phyloP scores from a whole-genome alignment of 371 early-diverging fungal species.

The Mycotypha africana region DNA sequence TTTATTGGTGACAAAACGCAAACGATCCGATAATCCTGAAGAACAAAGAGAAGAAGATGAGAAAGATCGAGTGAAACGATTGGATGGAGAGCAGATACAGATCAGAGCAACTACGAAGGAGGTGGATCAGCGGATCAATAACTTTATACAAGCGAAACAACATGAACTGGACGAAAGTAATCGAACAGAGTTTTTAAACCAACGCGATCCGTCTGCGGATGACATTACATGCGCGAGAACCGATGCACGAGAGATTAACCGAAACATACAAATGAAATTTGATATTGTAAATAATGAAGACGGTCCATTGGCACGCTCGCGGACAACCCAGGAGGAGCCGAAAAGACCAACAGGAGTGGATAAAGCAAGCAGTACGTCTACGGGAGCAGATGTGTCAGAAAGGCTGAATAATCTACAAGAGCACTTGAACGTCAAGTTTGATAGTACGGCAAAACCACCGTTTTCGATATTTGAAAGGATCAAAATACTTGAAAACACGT shows the following conservation, averaged over 20 bases:
- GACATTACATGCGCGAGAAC: conserved; percentile 61
- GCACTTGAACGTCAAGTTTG: conserved; percentile 62
- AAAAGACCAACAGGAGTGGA: conserved; percentile 1
- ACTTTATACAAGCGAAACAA: conserved; percentile 57
- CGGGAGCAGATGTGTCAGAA: conserved; percentile 32
- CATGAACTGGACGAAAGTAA: conserved; percentile 69
- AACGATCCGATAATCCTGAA: conserved; percentile 5
- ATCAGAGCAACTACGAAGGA: conserved; percentile 39
- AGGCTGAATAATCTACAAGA: conserved; percentile 56
- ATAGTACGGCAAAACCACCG: conserved; percentile 23
- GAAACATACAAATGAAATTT: conserved; percentile 79
- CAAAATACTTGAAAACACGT: conserved; percentile 60
- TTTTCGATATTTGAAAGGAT: conserved; percentile 50
- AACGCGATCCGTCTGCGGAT: conserved; percentile 33
- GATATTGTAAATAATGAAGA: conserved; percentile 74
- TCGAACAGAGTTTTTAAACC: conserved; percentile 57
- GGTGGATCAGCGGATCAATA: conserved; percentile 44
- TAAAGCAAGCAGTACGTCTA: background rate
- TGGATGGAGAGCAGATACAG: conserved; percentile 41
- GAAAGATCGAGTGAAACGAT: conserved; percentile 23
- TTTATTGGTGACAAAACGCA: conserved; percentile 18
- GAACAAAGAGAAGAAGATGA: conserved; percentile 19
- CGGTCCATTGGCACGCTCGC: conserved; percentile 64
- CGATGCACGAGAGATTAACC: conserved; percentile 68
- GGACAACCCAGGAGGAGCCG: conserved; percentile 11